Evolutionary conservation across 2,329 filamentous ascomycete species (phyloP), one percentile per base, ranked within the genome.

Genomic region (Colletotrichum simmondsii): DNA sequence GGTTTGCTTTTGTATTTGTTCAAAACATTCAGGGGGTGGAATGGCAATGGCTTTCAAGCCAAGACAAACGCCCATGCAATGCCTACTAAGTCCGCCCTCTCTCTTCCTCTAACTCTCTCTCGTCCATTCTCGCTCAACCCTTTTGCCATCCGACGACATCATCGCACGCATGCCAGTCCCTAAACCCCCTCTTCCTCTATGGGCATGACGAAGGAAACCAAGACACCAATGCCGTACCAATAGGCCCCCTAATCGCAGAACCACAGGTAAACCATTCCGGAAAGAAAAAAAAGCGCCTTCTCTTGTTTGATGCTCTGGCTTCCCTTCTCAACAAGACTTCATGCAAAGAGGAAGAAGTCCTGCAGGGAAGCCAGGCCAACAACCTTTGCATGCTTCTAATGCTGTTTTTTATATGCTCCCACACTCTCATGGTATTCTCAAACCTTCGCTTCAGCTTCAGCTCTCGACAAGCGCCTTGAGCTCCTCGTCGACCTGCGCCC

Each of bases 401-500:
- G 61, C 11, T 57, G 56, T 24, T 61, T 24, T 57, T 52, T 52
- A 37, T 6, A 42, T 57, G 54, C 67, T 57, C 19, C 26, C 19
- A 46, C 5, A 35, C 32, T 35, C 32, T 56, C 30, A 53, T 11
- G 16, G 19, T 49, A 14, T 12, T n/a, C 35, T n/a, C 16, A 26
- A 11, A 28, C 37, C 11, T 12, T 12, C 11, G 8, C 11, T 42
- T 73, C 60, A 71, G 71, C 67, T 42, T 73, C 60, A 71, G 71
- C 67, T 73, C 19, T 73, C 53, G 28, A 37, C 46, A 28, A n/a
- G n/a, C n/a, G 68, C 72, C 54, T 75, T 72, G 35, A 93, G 84
- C 81, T 93, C 92, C 78, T 88, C 84, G 72, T 90, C 92, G 10
- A 97, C 93, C 81, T 95, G 91, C 74, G 88, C 87, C 81, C 92